These are phyloP conservation scores for Alloteropsis angusta DNA, from an alignment of 202 grass and related monocot genomes.

Conservation along the genomic window DNA sequence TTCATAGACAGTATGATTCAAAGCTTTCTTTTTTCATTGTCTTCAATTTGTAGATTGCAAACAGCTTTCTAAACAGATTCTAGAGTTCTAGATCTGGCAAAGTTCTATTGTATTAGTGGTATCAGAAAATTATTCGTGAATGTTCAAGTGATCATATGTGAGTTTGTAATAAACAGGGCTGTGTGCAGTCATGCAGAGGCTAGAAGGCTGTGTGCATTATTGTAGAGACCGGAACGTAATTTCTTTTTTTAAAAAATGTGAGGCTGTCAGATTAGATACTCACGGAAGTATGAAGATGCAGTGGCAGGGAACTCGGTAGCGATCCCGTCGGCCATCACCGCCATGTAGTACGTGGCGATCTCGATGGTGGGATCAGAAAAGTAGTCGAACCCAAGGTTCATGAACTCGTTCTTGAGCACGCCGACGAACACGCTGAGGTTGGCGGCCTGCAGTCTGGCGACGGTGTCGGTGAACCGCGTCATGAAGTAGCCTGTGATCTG, in stretches of 20 bases:
- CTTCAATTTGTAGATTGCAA: not conserved
- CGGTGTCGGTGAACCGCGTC: constrained; percentile 51
- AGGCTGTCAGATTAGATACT: constrained; percentile 14
- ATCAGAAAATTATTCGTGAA: not conserved
- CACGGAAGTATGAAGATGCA: constrained; percentile 66
- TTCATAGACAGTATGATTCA: constrained; percentile 26
- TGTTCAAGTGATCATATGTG: not conserved
- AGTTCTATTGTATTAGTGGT: not conserved
- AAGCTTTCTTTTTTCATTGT: not conserved
- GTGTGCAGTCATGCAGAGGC: no score
- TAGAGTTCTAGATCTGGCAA: not conserved
- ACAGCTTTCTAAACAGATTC: not conserved
- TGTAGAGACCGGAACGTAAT: no score
- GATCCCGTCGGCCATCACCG: constrained; percentile 48
- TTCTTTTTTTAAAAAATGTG: no score
- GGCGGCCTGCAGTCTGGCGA: constrained; percentile 39
- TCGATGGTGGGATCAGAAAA: constrained; percentile 76
- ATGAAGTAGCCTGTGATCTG: constrained; percentile 54
- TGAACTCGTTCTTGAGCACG: constrained; percentile 84
- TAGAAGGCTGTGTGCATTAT: no score
- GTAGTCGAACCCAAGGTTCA: constrained; percentile 70
- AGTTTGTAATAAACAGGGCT: no score
- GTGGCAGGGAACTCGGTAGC: constrained; percentile 78
- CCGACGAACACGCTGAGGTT: constrained; percentile 57
- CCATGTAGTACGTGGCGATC: constrained; percentile 46